Base-by-base conservation (phyloP, 129 eudicot species). In the Pseudognaphalium luteoalbum region DNA sequence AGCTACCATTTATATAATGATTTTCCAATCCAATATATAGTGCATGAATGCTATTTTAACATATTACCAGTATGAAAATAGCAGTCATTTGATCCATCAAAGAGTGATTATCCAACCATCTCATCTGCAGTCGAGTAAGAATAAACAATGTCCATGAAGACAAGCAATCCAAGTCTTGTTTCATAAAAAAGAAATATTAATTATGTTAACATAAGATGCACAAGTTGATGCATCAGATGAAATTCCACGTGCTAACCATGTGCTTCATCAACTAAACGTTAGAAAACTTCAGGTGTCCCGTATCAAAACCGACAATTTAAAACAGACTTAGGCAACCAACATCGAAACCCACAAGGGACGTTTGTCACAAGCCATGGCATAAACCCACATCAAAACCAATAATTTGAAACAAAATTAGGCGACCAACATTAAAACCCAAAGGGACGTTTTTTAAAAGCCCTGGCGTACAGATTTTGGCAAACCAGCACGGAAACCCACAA, bases 261-360 rank as follows among this genome's bases (percentile, higher is more conserved):
- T 76, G 98, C 98, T 84, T 87, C 98, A 81, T 94, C 98, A 81
- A 94, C 97, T 80, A 94, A 81, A n/a, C 78, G 87, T 85, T 94
- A 91, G 87, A 94, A 94, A 81, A 88, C 98, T 52, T 94, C 98
- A 12, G 98, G 98, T 52, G 98, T 94, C 57, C 97, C 98, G 80
- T 37, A 91, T 63, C 98, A 92, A 80, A 34, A 34, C 37, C 5
- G 0, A 34, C 37, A 34, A 34, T 34, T 34, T 34, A 34, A 34
- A 34, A 34, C 37, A 34, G 37, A 34, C 4, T 34, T 34, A 6
- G 7, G 37, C 37, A 34, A 34, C 37, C 37, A 34, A 34, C 37
- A 34, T 34, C 37, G n/a, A n/a, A n/a, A n/a, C n/a, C n/a, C n/a
- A n/a, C n/a, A n/a, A n/a, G n/a, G n/a, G n/a, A n/a, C n/a, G 7